Percentiles rank a stretch among this genome's conserved stretches.
These are phyloP conservation scores for Teratosphaeria pseudoeucalypti DNA, from an alignment of 2,329 filamentous ascomycete genomes.

Conservation along the genomic window DNA sequence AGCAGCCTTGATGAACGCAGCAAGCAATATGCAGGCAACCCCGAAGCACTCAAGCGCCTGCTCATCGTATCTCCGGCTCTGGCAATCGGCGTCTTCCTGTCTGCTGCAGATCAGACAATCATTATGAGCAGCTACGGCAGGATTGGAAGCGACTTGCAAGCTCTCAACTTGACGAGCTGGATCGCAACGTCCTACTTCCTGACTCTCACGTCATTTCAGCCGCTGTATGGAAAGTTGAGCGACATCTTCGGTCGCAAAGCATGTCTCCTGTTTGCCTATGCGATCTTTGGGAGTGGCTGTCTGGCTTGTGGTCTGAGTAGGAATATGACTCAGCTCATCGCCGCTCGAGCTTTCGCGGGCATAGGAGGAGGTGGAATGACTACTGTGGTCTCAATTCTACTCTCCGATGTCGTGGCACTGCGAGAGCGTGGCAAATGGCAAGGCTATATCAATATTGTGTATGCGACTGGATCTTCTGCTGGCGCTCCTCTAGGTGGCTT, in stretches of 20 bases:
- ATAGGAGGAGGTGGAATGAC: constrained; percentile 65
- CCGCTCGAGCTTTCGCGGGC: constrained; percentile 51
- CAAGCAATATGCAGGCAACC: constrained; percentile 34
- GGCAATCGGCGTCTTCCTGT: constrained; percentile 57
- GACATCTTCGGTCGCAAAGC: constrained; percentile 62
- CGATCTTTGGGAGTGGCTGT: constrained; percentile 55
- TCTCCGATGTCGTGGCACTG: constrained; percentile 61
- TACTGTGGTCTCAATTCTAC: constrained; percentile 56
- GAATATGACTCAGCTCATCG: constrained; percentile 55
- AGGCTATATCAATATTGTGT: constrained; percentile 63
- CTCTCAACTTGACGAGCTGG: constrained; percentile 66
- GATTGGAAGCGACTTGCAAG: constrained; percentile 65
- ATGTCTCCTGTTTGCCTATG: constrained; percentile 54
- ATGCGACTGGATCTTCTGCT: constrained; percentile 54
- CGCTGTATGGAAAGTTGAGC: constrained; percentile 59
- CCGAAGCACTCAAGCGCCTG: constrained; percentile 41
- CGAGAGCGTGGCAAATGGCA: constrained; percentile 64
- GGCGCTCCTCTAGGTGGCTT: constrained; percentile 63
- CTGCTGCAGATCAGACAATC: constrained; percentile 66
- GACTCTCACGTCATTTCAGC: constrained; percentile 64
- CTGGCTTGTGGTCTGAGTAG: constrained; percentile 52
- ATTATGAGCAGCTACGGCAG: constrained; percentile 67
- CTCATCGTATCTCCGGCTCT: constrained; percentile 52
- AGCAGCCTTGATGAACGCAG: constrained; percentile 20
- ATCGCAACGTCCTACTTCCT: constrained; percentile 64